phyloP scores from a whole-genome alignment of 2,329 filamentous ascomycete genomes.

The Dothistroma pini region DNA sequence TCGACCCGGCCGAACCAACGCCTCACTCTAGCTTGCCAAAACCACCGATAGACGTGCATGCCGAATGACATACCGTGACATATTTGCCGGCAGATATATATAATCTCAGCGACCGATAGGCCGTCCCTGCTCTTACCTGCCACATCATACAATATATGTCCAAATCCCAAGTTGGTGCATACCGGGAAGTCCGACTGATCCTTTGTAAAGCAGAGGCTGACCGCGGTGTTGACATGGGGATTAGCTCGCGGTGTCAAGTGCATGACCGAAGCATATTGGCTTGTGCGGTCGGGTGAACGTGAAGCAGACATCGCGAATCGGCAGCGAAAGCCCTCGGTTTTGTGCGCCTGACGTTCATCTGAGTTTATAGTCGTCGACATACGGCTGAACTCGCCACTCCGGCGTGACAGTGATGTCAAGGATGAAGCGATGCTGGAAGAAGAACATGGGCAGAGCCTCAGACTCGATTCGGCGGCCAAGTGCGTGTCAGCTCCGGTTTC shows the following conservation, averaged over 20 bases:
- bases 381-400: background rate
- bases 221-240: background rate
- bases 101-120: no score
- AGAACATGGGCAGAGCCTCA: background rate
- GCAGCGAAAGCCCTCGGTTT: background rate
- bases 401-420: background rate
- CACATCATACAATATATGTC: no score
- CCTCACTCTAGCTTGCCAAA: no score
- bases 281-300: background rate
- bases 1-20: no score
- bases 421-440: background rate
- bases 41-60: no score
- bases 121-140: no score
- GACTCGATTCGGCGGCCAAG: background rate
- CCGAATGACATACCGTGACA: no score
- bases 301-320: background rate
- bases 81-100: no score
- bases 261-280: background rate
- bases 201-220: background rate
- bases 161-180: background rate
- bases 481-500: background rate
- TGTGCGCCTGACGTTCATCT: background rate
- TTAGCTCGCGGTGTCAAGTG: background rate
- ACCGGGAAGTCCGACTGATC: background rate
- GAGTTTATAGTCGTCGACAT: background rate